These are phyloP conservation scores for Lachnellula hyalina DNA, from an alignment of 2,329 filamentous ascomycete species.

Conservation along the genomic window DNA sequence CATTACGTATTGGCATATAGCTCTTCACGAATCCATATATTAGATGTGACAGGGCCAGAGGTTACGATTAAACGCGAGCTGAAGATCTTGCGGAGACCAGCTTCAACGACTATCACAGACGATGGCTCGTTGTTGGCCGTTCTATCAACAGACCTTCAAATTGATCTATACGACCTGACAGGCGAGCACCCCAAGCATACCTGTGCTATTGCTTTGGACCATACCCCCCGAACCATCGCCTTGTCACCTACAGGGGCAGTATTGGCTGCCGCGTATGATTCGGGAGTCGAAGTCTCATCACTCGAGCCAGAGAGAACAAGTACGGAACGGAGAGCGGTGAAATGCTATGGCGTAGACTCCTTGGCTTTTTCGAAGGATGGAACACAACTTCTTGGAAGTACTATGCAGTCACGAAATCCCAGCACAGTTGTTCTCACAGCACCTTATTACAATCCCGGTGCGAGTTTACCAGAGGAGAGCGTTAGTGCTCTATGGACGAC, in stretches of 20 bases:
- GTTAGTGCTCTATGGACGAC: constrained; percentile 78
- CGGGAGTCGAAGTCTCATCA: constrained; percentile 83
- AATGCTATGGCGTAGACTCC: constrained; percentile 70
- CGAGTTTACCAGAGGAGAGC: constrained; percentile 58
- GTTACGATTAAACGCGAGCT: constrained; percentile 69
- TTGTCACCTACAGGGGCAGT: constrained; percentile 78
- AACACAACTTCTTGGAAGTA: constrained; percentile 72
- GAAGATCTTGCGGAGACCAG: constrained; percentile 70
- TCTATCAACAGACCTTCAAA: constrained; percentile 73
- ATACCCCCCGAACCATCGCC: constrained; percentile 71
- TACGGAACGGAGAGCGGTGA: constrained; percentile 68
- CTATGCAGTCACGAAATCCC: constrained; percentile 56
- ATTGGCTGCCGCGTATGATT: constrained; percentile 77
- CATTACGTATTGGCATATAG: constrained; percentile 75
- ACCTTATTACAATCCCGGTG: constrained; percentile 71
- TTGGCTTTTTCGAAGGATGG: constrained; percentile 73
- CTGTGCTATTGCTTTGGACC: constrained; percentile 72
- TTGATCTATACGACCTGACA: constrained; percentile 76
- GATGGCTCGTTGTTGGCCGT: constrained; percentile 73
- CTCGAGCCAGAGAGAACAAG: constrained; percentile 57
- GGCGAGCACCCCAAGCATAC: constrained; percentile 60
- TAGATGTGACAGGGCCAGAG: constrained; percentile 58
- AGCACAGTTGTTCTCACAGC: constrained; percentile 73
- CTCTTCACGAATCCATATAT: constrained; percentile 76
- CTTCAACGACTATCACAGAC: constrained; percentile 73